phyloP scores from a whole-genome alignment of 164 flowering plant species.

The Tetrastigma voinierianum region DNA sequence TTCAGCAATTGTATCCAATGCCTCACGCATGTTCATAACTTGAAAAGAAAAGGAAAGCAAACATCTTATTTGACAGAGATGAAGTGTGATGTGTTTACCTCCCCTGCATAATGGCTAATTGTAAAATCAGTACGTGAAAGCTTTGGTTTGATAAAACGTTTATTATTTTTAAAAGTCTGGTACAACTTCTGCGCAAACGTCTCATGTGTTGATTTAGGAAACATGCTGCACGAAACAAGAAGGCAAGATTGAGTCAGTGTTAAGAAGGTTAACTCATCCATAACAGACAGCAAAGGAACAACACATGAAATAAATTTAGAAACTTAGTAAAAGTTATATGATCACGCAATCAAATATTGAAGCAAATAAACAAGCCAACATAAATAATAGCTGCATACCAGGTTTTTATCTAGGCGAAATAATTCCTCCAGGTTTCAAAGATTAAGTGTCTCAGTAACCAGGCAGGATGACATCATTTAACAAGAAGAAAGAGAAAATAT shows the following conservation, averaged over 20 bases:
- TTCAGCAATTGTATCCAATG: not conserved
- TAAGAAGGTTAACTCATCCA: too few relatives aligned
- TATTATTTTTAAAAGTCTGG: slow-evolving; percentile 27
- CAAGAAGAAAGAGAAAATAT: too few relatives aligned
- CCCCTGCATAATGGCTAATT: slow-evolving; percentile 30
- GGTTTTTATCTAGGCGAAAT: slow-evolving; percentile 22
- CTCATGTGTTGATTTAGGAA: slow-evolving; percentile 32
- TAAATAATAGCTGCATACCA: slow-evolving; percentile 10
- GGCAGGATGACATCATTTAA: too few relatives aligned
- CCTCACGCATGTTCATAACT: not conserved
- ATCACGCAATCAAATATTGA: not conserved
- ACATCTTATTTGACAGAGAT: not conserved
- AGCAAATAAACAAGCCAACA: not conserved
- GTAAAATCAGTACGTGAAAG: slow-evolving; percentile 33
- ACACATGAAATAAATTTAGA: too few relatives aligned
- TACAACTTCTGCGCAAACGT: slow-evolving; percentile 33
- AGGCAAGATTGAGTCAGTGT: not conserved
- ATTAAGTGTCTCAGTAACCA: not conserved
- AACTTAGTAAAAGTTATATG: too few relatives aligned
- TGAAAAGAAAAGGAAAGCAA: not conserved
- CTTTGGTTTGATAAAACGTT: slow-evolving; percentile 30
- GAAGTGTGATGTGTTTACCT: slow-evolving; percentile 14
- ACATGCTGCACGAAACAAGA: slow-evolving; percentile 20
- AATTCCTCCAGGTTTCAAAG: slow-evolving; percentile 28
- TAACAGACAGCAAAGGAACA: not conserved